Evolutionary conservation across 108 stramenopile species (phyloP), one percentile per base, ranked within the genome.

Genomic region (Pinguiococcus pyrenoidosus): DNA sequence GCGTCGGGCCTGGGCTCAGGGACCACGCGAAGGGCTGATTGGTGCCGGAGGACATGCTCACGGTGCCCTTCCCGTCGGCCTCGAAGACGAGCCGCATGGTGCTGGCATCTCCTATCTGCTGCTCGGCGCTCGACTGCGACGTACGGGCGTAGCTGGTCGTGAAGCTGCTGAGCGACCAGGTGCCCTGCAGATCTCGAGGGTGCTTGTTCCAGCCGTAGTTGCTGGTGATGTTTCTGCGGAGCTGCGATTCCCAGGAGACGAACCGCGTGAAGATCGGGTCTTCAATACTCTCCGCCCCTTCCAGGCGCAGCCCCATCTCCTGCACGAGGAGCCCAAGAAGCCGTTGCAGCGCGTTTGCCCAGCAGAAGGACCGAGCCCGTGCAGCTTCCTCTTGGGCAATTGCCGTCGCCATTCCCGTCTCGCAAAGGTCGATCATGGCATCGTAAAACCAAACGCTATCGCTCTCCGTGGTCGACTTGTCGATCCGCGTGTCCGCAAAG

Each of bases 1-100:
- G 56, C 29, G 56, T 57, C 0, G 56, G 56, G 18, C 56, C 56
- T 12, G 56, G 56, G 28, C 48, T 46, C 25, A 57, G 32, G 24
- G 38, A 26, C 56, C 56, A 57, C 37, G 17, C 22, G 25, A 45
- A n/a, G n/a, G n/a, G n/a, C n/a, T n/a, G n/a, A n/a, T n/a, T n/a
- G n/a, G n/a, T n/a, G n/a, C n/a, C n/a, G n/a, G n/a, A n/a, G n/a
- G n/a, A n/a, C n/a, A n/a, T n/a, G n/a, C n/a, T n/a, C n/a, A n/a
- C n/a, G n/a, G n/a, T n/a, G n/a, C n/a, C n/a, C n/a, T n/a, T n/a
- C n/a, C n/a, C n/a, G n/a, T n/a, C n/a, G n/a, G n/a, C n/a, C n/a
- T n/a, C n/a, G n/a, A n/a, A n/a, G n/a, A n/a, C n/a, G n/a, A n/a
- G n/a, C n/a, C n/a, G n/a, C n/a, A n/a, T n/a, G n/a, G n/a, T n/a